Base-by-base conservation (phyloP, 306 rosid genomes). In the Lotus japonicus region DNA sequence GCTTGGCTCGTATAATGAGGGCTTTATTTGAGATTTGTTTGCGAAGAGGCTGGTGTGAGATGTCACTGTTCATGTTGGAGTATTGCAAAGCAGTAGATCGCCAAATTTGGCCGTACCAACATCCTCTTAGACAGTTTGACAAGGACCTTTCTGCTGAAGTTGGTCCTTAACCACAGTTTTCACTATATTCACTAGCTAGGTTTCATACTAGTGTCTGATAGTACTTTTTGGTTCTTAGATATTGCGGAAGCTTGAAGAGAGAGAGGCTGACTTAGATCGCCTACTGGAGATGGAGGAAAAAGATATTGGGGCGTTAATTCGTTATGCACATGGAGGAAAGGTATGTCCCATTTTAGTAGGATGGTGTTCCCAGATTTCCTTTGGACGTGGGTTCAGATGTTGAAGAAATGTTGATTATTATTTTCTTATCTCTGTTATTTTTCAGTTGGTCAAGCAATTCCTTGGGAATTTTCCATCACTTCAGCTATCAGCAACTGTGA, bases 81-180 rank as follows among this genome's bases (percentile, higher is more conserved):
- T 92, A 90, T 79, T 90, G 98, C 90, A 92, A 90, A 79, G 96
- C 97, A 42, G 98, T 92, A 75, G 98, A 92, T 81, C 97, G 92
- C 68, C 91, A 88, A 90, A 71, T 92, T 77, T 92, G 98, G 98
- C 97, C 98, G 0, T 87, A 88, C 71, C 96, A 75, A 60, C 97
- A 92, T 90, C 96, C 98, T 55, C 91, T 92, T 68, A 80, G 98
- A 75, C 98, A 90, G 70, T 92, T 90, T 75, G 89, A 85, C 74
- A 90, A 68, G 91, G 98, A 90, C 61, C 83, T 92, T 66, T 88
- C 98, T 11, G 66, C 79, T 44, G 96, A 90, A 39, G 98, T 92
- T 69, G 79, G 88, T 79, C 60, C 75, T 62, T 48, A 49, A 33
- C 70, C 73, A 68, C 71, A 76, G 31, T 77, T 43, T 72, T 65